phyloP scores from a whole-genome alignment of 805 yeast genomes.

The Jamesozyma hellenica region DNA sequence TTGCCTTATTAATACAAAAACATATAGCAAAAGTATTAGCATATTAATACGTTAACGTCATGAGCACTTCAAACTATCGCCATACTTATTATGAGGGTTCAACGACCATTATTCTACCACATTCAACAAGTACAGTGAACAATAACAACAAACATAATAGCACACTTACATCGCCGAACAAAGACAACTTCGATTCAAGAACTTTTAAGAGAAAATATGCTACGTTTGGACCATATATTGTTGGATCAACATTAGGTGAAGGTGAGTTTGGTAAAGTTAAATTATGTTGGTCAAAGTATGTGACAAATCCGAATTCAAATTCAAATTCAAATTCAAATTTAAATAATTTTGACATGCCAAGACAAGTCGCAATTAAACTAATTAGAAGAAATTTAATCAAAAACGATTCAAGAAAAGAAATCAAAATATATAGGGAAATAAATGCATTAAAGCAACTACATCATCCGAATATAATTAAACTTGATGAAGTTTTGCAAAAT shows the following conservation, averaged over 20 bases:
- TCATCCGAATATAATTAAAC: constrained; percentile 88
- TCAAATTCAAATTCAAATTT: constrained; percentile 1
- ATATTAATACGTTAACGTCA: too few relatives aligned
- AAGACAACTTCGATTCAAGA: background rate
- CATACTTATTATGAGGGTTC: constrained; percentile 28
- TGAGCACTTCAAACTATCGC: constrained; percentile 10
- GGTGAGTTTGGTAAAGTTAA: constrained; percentile 98
- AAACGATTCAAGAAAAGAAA: constrained; percentile 72
- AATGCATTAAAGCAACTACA: constrained; percentile 75
- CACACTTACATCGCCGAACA: background rate
- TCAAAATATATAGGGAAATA: constrained; percentile 86
- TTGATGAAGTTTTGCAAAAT: constrained; percentile 88
- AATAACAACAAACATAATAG: background rate
- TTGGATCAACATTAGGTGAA: constrained; percentile 92
- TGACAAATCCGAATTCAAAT: background rate
- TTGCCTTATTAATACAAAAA: too few relatives aligned
- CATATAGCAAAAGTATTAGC: too few relatives aligned
- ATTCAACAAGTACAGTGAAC: background rate
- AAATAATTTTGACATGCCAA: constrained; percentile 32
- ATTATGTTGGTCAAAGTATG: constrained; percentile 81
- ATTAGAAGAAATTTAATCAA: constrained; percentile 83
- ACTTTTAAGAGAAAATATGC: constrained; percentile 35
- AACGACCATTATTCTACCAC: constrained; percentile 4
- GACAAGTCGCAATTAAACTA: constrained; percentile 88
- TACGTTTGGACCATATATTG: constrained; percentile 78